Base-by-base conservation (phyloP, 176 grass and related monocot genomes). In the Oryza brachyantha region DNA sequence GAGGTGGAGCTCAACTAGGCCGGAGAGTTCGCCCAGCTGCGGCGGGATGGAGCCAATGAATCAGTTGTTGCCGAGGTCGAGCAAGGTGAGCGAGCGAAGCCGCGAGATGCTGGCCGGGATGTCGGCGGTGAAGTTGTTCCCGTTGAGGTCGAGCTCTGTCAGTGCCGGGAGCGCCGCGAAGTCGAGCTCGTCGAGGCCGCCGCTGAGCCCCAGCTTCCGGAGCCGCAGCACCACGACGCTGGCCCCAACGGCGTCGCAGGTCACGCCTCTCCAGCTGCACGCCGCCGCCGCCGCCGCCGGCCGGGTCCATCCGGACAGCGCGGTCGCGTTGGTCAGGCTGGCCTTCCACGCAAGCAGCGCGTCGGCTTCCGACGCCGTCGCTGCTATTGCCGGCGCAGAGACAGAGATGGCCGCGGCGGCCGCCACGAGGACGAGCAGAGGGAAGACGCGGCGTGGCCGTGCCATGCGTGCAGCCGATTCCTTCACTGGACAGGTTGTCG, bases 311-410 rank as follows among this genome's bases (percentile, higher is more conserved):
- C 48, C 84, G 48, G 66, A 77, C 13, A 97, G 77, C 45, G 68
- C 48, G 48, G 43, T 13, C 8, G 86, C n/a, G 54, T 57, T 13
- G 48, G 10, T 29, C 32, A 93, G 76, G 73, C 48, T 87, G 35
- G 80, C 60, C 68, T 86, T 97, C 93, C 93, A 97, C 54, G 72
- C 73, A 31, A 93, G 72, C 3, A 97, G 85, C 17, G 80, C 90
- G 40, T 70, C 64, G 24, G 68, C 80, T 58, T 19, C 72, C 14
- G 74, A 77, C 29, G 66, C 64, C 50, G 77, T 69, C 0, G 68
- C 52, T n/a, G n/a, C n/a, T n/a, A n/a, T n/a, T n/a, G 10, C 17
- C 40, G 66, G 76, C 38, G n/a, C n/a, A n/a, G n/a, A n/a, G n/a
- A n/a, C n/a, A n/a, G n/a, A n/a, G n/a, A n/a, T n/a, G n/a, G n/a